These are phyloP conservation scores for Gnetum montanum DNA, from an alignment of 75 land plant genomes.

Conservation along the genomic window DNA sequence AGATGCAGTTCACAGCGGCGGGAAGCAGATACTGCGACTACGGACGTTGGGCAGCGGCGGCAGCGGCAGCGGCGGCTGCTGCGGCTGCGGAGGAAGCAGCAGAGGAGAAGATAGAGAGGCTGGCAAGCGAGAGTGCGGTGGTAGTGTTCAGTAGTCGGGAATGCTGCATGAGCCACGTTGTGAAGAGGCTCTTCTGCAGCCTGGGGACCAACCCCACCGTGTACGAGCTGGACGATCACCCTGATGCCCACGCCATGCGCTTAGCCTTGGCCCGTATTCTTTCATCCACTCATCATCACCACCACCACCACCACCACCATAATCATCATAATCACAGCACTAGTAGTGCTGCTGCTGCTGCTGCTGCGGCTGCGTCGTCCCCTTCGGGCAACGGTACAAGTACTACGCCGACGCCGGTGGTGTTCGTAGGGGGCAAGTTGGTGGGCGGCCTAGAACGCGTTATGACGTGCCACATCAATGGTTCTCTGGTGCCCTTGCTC, in stretches of 20 bases:
- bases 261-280: too few species aligned
- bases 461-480: constrained; percentile 51
- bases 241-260: constrained; percentile 47
- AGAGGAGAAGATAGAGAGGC: constrained; percentile 25
- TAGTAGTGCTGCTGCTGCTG: too few species aligned
- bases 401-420: constrained; percentile 47
- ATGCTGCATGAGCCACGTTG: constrained; percentile 59
- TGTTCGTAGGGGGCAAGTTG: constrained; percentile 62
- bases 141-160: constrained; percentile 46
- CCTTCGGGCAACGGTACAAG: too few species aligned
- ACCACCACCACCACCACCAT: too few species aligned
- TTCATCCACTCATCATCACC: too few species aligned
- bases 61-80: neutral
- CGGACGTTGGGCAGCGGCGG: too few species aligned
- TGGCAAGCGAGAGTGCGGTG: constrained; percentile 44
- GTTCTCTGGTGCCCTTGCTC: constrained; percentile 53
- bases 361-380: too few species aligned
- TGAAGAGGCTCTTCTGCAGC: constrained; percentile 40
- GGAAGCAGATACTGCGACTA: too few species aligned
- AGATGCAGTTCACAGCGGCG: too few species aligned
- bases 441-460: constrained; percentile 56
- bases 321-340: too few species aligned
- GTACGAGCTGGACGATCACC: constrained; percentile 54
- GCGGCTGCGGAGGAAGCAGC: neutral
- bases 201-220: constrained; percentile 59